Conservation (phyloP, 768 basidiomycete species). For the Gautieria morchelliformis region DNA sequence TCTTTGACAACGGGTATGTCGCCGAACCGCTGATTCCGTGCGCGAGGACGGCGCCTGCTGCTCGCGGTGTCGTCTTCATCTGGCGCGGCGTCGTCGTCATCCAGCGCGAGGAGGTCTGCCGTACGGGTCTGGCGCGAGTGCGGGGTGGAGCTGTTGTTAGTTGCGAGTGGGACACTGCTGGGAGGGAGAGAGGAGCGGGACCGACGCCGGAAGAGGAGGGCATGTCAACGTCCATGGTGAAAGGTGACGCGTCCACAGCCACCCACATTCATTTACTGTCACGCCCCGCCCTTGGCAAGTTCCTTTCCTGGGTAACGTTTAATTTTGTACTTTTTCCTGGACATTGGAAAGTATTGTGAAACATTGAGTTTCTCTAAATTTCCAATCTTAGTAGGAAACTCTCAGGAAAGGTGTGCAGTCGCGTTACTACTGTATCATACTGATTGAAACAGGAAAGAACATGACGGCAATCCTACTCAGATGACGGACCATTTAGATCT, state of each 20-base stretch:
- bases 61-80: constrained; percentile 28
- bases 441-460: too few relatives aligned
- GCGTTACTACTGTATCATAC: too few relatives aligned
- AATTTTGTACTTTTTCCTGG: too few relatives aligned
- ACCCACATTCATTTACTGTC: not conserved
- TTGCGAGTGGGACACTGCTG: constrained; percentile 35
- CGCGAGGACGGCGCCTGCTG: constrained; percentile 37
- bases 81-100: constrained; percentile 21
- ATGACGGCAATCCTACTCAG: too few relatives aligned
- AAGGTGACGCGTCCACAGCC: not conserved
- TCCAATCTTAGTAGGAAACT: too few relatives aligned
- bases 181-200: constrained; percentile 39
- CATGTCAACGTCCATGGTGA: constrained; percentile 9
- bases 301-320: too few relatives aligned
- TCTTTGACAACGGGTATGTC: constrained; percentile 87
- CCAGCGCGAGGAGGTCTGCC: constrained; percentile 28
- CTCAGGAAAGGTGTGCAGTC: too few relatives aligned
- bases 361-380: too few relatives aligned
- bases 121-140: constrained; percentile 19
- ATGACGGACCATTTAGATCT: too few relatives aligned
- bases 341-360: too few relatives aligned
- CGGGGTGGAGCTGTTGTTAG: constrained; percentile 23
- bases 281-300: too few relatives aligned
- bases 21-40: constrained; percentile 33
- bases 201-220: constrained; percentile 13